Evolutionary conservation across 768 basidiomycete species (phyloP), one percentile per base, ranked within the genome.

Genomic region (Cystofilobasidium bisporidii): DNA sequence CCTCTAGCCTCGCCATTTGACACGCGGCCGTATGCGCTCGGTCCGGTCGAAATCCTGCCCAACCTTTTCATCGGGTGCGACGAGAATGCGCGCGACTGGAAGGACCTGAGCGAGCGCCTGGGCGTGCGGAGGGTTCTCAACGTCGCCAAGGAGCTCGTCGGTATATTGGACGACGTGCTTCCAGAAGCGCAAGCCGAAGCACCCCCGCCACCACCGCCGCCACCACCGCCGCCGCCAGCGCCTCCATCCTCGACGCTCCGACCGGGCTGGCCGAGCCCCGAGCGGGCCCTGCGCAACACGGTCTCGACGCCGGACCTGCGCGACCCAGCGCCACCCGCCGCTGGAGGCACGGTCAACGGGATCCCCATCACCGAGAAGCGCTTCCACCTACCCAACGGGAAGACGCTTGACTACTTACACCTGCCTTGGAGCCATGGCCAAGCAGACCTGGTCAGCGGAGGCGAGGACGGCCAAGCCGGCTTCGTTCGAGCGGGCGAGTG

Each of bases 401-500:
- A 38, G 43, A 45, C 70, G 24, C 59, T 77, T 12, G 73, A 75
- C 14, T 77, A 77, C 50, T 66, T 70, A 45, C 75, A 77, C 65
- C 64, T 93, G 32, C 82, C 83, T 61, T 94, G 91, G 92, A 91
- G 89, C 28, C 91, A 94, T 75, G 91, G 91, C n/a, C 89, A 93
- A 78, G 82, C 87, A 65, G 87, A 94, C 75, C 83, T 94, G 45
- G 89, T 69, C 1, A 30, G 64, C 26, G 61, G 67, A n/a, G 38
- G 70, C 38, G 26, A 63, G 30, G n/a, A 66, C 15, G 20, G 77
- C 84, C 2, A 73, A 40, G 78, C 83, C 47, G 90, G 89, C 58
- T 91, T 92, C 77, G 83, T 84, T 61, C 82, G 80, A 11, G 91
- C 87, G 8, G 89, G 92, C 84, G 77, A 82, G 24, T 93, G 91